These are phyloP conservation scores for Misopates orontium DNA, from an alignment of 257 asterid species.

Conservation along the genomic window DNA sequence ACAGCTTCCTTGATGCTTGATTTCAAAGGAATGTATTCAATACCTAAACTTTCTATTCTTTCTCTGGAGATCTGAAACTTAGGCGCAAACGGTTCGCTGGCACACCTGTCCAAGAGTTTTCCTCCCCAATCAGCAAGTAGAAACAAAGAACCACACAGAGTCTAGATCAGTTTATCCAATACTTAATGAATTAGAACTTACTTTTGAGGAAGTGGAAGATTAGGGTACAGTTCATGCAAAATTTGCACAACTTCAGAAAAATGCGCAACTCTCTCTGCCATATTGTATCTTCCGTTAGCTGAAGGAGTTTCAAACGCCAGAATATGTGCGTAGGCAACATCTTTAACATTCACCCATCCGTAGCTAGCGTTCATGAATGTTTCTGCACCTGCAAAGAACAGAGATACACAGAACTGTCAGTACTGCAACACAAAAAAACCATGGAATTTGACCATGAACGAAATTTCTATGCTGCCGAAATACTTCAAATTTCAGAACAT, in stretches of 20 bases:
- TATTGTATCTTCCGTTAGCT: conserved; percentile 53
- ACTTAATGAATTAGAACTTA: conserved; percentile 21
- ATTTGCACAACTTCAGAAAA: conserved; percentile 38
- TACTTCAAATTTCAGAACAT: too few relatives aligned
- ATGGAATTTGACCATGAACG: too few relatives aligned
- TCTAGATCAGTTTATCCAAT: background rate
- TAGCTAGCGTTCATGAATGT: conserved; percentile 38
- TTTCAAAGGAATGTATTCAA: conserved; percentile 44
- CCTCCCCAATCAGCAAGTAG: background rate
- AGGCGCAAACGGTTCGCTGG: conserved; percentile 43
- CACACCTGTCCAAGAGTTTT: conserved; percentile 36
- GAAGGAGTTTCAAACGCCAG: conserved; percentile 50
- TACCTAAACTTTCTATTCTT: conserved; percentile 42
- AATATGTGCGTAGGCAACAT: conserved; percentile 55
- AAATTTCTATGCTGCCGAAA: too few relatives aligned
- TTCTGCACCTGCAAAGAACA: conserved; percentile 43
- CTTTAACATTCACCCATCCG: conserved; percentile 53
- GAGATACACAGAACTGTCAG: background rate
- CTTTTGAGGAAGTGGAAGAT: conserved; percentile 45
- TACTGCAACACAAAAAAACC: too few relatives aligned
- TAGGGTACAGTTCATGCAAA: conserved; percentile 43
- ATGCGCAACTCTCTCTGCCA: conserved; percentile 46
- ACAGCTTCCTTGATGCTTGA: conserved; percentile 53
- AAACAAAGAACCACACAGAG: background rate
- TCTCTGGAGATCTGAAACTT: conserved; percentile 47